Percentiles rank a stretch among this genome's conserved stretches.
phyloP scores from a whole-genome alignment of 805 yeast species.

The Zygosaccharomyces kombuchaensis region DNA sequence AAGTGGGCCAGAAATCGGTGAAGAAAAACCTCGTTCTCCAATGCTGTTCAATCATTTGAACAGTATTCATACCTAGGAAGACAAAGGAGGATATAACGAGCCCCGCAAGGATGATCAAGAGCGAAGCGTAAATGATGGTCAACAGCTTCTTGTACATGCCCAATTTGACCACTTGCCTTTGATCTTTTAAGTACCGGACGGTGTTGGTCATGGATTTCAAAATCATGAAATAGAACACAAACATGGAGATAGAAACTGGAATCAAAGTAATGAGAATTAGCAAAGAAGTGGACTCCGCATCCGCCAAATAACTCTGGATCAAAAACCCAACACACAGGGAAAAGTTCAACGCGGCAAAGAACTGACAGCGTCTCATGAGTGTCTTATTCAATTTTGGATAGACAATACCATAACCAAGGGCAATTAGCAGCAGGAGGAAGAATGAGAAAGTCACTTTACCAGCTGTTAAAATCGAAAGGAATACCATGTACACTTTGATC shows the following conservation, averaged over 20 bases:
- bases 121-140: constrained; percentile 66
- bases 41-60: constrained; percentile 74
- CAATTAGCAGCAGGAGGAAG: constrained; percentile 77
- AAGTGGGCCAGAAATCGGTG: constrained; percentile 92
- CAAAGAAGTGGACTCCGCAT: constrained; percentile 47
- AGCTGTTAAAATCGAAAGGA: constrained; percentile 75
- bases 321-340: constrained; percentile 51
- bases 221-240: constrained; percentile 69
- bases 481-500: constrained; percentile 68
- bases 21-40: constrained; percentile 91
- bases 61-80: constrained; percentile 66
- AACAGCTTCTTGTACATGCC: constrained; percentile 78
- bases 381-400: constrained; percentile 75
- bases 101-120: constrained; percentile 67
- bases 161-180: constrained; percentile 88
- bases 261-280: constrained; percentile 56
- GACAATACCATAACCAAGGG: constrained; percentile 93
- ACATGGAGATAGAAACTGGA: constrained; percentile 68
- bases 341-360: constrained; percentile 55
- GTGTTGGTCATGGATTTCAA: constrained; percentile 72
- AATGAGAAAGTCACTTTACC: constrained; percentile 82
- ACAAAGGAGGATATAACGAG: constrained; percentile 65
- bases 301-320: constrained; percentile 48
- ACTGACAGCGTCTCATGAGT: constrained; percentile 65
- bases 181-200: constrained; percentile 66